Base-by-base conservation (phyloP, 169 alveolate species). In the Amoebophrya sp. region DNA sequence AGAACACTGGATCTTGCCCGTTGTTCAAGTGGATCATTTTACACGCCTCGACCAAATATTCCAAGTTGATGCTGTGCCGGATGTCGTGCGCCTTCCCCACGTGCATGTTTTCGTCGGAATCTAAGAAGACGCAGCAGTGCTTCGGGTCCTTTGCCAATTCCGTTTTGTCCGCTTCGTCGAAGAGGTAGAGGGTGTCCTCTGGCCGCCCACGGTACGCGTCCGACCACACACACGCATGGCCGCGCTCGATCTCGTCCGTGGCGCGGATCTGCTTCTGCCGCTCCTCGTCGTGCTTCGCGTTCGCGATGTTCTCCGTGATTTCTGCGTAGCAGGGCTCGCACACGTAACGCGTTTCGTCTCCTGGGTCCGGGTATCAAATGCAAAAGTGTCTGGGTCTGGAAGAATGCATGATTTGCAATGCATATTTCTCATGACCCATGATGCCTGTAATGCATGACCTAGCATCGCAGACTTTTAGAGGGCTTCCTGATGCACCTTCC, bases 181-280 rank as follows among this genome's bases (percentile, higher is more conserved):
- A 66, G 1, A 66, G 18, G 32, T 66, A n/a, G 35, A 66, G 32
- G 18, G 83, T 66, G 83, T 66, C 83, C 35, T 66, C 83, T 3
- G 83, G 39, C 10, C 83, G 83, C 7, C 83, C 83, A 25, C 83
- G 83, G 83, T 66, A 66, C 29, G 83, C 83, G 35, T 66, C 83
- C 32, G 35, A 12, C 83, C 83, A 66, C 38, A 66, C 83, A 2
- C 12, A 25, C 32, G 35, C 83, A 25, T 66, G 83, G 35, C 83
- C 83, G 83, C 83, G 83, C 83, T 66, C 83, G 83, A 66, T 66
- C 83, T 66, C 83, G 83, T 18, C 83, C 29, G 83, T 66, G 39
- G 29, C 83, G 39, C 18, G 29, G 83, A 66, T 18, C 83, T 66
- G 39, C 18, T 66, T 66, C 10, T 18, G 32, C 83, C 35, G 2